Evolutionary conservation across 495 filamentous ascomycete species (phyloP), one percentile per base, ranked within the genome.

Genomic region (Neurospora sp.): DNA sequence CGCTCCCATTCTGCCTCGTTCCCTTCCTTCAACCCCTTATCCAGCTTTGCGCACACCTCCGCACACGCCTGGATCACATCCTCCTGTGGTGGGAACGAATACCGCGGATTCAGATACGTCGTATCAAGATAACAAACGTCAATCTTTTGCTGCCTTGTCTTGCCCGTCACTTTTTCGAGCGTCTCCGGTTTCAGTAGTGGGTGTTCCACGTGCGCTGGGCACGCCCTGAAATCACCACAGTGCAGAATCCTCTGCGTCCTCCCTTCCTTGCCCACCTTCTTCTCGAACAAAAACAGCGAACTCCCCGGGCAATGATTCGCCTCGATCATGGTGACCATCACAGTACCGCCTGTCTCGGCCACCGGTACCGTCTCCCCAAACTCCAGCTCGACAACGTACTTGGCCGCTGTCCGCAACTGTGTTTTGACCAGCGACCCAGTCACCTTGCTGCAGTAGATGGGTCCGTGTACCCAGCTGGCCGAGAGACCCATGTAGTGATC

Each of bases 271-370:
- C 88, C 89, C 11, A 91, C 79, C 3, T 83, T 79, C 76, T 97
- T 96, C 80, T 98, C 93, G 74, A 98, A 98, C 0, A 99, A 84
- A 79, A 95, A 98, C 3, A 99, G 82, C 6, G 95, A 96, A 79
- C 93, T 97, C 7, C 96, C 96, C 0, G 96, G 96, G 77, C 96
- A 99, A 76, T 99, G 96, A 80, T 99, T 99, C 1, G 96, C 96
- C 8, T 91, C 89, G n/a, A 99, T 90, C 90, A 98, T 96, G 3
- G 93, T 97, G 54, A 98, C 94, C 4, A 88, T 87, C 0, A 94
- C 92, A 35, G 54, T 1, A 4, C 94, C 94, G 44, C 90, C 86
- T 0, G 92, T 96, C 1, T 86, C 88, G 0, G 94, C 92, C 0
- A 98, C 90, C 74, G 95, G 92, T 16, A 90, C 85, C 71, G 88